Conservation (phyloP, 2,329 filamentous ascomycete species). For the Clonostachys rhizophaga region DNA sequence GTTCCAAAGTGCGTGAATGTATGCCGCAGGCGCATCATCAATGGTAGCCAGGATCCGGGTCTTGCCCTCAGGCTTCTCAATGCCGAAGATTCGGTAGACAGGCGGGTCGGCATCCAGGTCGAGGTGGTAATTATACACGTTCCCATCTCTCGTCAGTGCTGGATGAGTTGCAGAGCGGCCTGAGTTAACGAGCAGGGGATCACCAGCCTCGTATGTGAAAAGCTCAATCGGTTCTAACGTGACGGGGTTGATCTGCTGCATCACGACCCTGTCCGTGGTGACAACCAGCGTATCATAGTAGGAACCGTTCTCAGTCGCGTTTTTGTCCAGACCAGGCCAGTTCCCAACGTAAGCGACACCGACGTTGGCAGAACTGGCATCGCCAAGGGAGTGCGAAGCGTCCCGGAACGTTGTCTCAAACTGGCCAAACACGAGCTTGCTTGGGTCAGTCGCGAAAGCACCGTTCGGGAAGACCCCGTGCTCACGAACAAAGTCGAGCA, state of each 20-base stretch:
- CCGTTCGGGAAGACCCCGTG: slow-evolving; percentile 64
- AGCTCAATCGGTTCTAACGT: slow-evolving; percentile 69
- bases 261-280: slow-evolving; percentile 48
- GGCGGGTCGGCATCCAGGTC: slow-evolving; percentile 43
- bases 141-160: slow-evolving; percentile 66
- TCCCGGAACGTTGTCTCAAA: slow-evolving; percentile 31
- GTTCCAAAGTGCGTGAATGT: slow-evolving; percentile 79
- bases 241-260: slow-evolving; percentile 61
- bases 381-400: slow-evolving; percentile 55
- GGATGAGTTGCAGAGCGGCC: slow-evolving; percentile 66
- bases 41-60: slow-evolving; percentile 70
- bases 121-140: slow-evolving; percentile 81
- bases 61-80: slow-evolving; percentile 55
- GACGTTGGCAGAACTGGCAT: slow-evolving; percentile 53
- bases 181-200: slow-evolving; percentile 60
- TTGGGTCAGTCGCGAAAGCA: slow-evolving; percentile 59
- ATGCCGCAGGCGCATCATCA: slow-evolving; percentile 50
- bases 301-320: slow-evolving; percentile 26
- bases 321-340: background rate
- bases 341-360: slow-evolving; percentile 41
- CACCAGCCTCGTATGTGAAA: slow-evolving; percentile 54
- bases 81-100: slow-evolving; percentile 66
- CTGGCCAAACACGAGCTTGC: slow-evolving; percentile 58
- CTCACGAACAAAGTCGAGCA: slow-evolving; percentile 6
- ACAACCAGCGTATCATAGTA: slow-evolving; percentile 43